Conservation (phyloP, 768 basidiomycete genomes). For the Dentipellis sp. region DNA sequence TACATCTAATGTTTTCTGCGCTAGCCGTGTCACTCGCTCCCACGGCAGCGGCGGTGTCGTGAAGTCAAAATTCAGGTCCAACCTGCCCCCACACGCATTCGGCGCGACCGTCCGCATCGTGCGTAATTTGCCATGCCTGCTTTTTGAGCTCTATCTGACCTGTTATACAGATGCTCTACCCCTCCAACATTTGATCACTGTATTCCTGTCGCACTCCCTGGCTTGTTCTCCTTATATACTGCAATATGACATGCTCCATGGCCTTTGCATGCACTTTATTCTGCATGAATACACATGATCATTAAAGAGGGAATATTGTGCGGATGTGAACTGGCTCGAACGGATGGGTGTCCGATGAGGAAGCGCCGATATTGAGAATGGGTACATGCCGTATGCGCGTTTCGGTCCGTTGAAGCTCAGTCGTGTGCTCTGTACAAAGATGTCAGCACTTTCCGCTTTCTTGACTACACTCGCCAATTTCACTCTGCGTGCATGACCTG, state of each 20-base stretch:
- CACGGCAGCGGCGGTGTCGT: slow-evolving; percentile 95
- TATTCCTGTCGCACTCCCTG: slow-evolving; percentile 14
- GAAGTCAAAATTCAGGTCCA: slow-evolving; percentile 91
- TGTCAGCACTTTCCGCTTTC: no score
- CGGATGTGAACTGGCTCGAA: no score
- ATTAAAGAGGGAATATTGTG: background rate
- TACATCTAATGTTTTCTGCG: background rate
- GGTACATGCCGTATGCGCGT: no score
- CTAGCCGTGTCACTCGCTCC: slow-evolving; percentile 82
- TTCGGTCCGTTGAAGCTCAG: no score
- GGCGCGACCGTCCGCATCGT: slow-evolving; percentile 90
- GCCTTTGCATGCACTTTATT: slow-evolving; percentile 15
- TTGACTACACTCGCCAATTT: no score
- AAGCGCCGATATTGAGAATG: no score
- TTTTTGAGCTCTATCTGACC: slow-evolving; percentile 2
- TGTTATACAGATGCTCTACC: slow-evolving; percentile 75
- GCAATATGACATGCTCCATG: slow-evolving; percentile 29
- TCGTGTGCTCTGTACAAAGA: no score
- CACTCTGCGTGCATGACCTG: no score
- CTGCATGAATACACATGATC: background rate
- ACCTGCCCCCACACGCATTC: slow-evolving; percentile 92
- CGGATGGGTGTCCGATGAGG: no score
- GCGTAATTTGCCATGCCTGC: slow-evolving; percentile 24
- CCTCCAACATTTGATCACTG: slow-evolving; percentile 63
- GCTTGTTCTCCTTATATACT: slow-evolving; percentile 17